Evolutionary conservation across 176 grass and related monocot species (phyloP).

Genomic region (Pharus latifolius): DNA sequence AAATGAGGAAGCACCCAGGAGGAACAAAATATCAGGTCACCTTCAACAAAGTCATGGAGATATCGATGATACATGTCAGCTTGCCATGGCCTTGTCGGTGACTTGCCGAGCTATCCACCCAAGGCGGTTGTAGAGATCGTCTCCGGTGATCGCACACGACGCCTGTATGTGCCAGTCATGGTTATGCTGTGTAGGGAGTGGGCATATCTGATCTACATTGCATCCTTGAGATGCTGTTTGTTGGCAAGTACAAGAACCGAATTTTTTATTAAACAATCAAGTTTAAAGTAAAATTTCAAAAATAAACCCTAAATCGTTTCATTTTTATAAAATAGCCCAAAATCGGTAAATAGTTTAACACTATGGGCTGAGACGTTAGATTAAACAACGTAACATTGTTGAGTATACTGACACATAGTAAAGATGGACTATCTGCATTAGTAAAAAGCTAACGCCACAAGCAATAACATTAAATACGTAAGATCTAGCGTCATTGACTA

Average conservation of each 20-base stretch:
- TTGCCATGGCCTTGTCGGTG: conserved; percentile 39
- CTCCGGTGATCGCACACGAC: conserved; percentile 68
- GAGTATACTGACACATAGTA: too few relatives aligned
- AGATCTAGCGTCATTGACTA: too few relatives aligned
- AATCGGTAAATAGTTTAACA: too few relatives aligned
- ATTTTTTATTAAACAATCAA: too few relatives aligned
- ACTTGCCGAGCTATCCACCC: conserved; percentile 93
- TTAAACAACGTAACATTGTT: too few relatives aligned
- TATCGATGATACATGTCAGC: not conserved
- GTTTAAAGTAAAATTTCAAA: too few relatives aligned
- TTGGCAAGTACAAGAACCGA: conserved; percentile 88
- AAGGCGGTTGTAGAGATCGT: conserved; percentile 72
- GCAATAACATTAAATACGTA: too few relatives aligned
- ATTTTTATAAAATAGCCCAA: too few relatives aligned
- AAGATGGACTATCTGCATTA: too few relatives aligned
- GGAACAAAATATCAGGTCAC: conserved; percentile 22
- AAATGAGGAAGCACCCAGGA: not conserved
- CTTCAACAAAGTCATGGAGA: conserved; percentile 11
- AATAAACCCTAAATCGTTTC: too few relatives aligned
- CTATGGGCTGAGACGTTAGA: too few relatives aligned
- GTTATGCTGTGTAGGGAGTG: conserved; percentile 91
- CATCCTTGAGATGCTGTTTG: conserved; percentile 94
- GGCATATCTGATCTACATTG: conserved; percentile 92
- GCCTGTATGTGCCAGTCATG: conserved; percentile 98
- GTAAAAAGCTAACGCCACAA: too few relatives aligned